phyloP scores from a whole-genome alignment of 1,284 basidiomycete genomes.

The Microbotryomycetes sp. region DNA sequence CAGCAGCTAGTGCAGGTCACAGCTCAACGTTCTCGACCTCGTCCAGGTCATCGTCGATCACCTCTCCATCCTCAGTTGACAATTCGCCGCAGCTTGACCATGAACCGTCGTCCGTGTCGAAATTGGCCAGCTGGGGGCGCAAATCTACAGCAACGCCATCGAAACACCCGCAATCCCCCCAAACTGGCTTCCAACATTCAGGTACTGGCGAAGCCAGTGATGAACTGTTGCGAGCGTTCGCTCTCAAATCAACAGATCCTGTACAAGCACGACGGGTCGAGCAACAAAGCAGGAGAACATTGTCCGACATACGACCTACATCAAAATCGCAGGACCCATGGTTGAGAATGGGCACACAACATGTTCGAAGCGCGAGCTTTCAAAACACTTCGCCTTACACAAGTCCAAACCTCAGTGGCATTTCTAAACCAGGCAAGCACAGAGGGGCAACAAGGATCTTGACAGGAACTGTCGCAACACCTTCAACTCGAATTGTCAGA shows the following conservation, averaged over 20 bases:
- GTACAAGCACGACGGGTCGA: neutral
- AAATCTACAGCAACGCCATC: too few relatives aligned
- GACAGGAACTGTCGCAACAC: neutral
- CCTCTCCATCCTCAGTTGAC: neutral
- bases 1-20: too few relatives aligned
- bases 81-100: neutral
- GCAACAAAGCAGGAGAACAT: too few relatives aligned
- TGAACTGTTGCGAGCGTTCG: neutral
- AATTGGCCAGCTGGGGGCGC: too few relatives aligned
- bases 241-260: neutral
- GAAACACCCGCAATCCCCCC: too few relatives aligned
- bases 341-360: neutral
- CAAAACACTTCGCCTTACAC: neutral
- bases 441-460: neutral
- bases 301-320: neutral
- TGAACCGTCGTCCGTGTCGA: too few relatives aligned
- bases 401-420: neutral
- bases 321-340: neutral
- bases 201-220: neutral
- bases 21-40: neutral
- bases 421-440: neutral
- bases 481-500: neutral
- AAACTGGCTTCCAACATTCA: neutral
- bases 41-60: neutral
- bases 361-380: neutral